Base-by-base conservation (phyloP, 352 stramenopile species). In the Plasmopara muralis region DNA sequence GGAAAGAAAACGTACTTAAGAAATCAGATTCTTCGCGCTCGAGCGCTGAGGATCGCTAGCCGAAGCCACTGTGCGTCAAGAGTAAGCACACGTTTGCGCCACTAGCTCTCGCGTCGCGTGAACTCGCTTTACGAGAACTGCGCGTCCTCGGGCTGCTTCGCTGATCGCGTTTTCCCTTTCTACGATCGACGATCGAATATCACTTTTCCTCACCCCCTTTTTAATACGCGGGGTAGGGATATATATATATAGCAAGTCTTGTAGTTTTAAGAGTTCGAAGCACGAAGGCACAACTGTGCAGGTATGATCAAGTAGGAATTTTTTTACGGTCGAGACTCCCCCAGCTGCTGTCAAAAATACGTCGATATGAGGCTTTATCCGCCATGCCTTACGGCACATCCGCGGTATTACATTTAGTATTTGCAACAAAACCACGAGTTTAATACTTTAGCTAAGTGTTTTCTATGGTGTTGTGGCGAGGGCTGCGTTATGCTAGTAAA, bases 101-200 rank as follows among this genome's bases (percentile, higher is more conserved):
- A 15, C 57, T 44, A 63, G 34, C 18, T 60, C 43, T 46, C 45
- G 20, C 47, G 43, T 59, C 12, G 43, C 55, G 40, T 45, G 52
- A 18, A 35, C 43, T 57, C 18, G 18, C 46, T 66, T 35, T 16
- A 55, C 57, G 51, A 66, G 52, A 58, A 58, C 48, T 59, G 46
- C 47, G 53, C 39, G 58, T 48, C 49, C 50, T 64, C 38, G 18
- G 54, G 37, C 52, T 59, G 48, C 46, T 67, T 71, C 62, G 47
- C 28, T 45, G 57, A 52, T 54, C 59, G 51, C 51, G 62, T 60
- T 63, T 70, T 62, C 58, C 20, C 62, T 41, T 55, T 57, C 55
- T 43, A 43, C 62, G 62, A 71, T 71, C 54, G 58, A 71, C 62
- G 62, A 68, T 64, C 44, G 51, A 53, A 52, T 47, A 40, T 62